Evolutionary conservation across 2,329 filamentous ascomycete species (phyloP).

Genomic region (Penicillium sp.): DNA sequence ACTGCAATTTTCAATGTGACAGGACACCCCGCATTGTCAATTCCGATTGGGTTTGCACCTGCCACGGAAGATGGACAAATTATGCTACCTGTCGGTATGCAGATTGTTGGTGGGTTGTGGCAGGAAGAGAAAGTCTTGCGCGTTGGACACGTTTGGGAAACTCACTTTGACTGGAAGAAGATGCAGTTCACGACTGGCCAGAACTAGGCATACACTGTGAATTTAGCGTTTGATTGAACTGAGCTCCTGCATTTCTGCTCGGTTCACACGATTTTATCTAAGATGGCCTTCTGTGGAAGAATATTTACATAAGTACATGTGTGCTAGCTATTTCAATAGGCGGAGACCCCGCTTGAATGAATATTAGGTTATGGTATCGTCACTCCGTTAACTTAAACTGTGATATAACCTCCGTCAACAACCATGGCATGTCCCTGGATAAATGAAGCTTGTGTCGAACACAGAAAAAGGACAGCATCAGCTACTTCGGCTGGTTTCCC

Average conservation of each 20-base stretch:
- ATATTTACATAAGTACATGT: background rate
- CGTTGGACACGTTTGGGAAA: conserved; percentile 27
- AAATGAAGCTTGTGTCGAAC: conserved; percentile 51
- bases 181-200: conserved; percentile 4
- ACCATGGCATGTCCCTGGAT: conserved; percentile 54
- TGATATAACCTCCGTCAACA: conserved; percentile 56
- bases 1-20: conserved; percentile 60
- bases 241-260: background rate
- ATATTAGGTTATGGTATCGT: background rate
- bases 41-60: conserved; percentile 51
- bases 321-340: background rate
- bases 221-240: background rate
- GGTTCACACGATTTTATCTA: background rate
- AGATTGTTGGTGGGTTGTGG: conserved; percentile 51
- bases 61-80: conserved; percentile 26
- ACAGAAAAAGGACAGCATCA: conserved; percentile 52
- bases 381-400: conserved; percentile 26
- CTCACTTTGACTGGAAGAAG: conserved; percentile 25
- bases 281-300: background rate
- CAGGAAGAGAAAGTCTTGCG: conserved; percentile 27
- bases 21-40: conserved; percentile 56
- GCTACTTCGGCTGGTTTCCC: conserved; percentile 53
- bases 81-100: conserved; percentile 54
- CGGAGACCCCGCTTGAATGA: too few relatives aligned
- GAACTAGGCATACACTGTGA: conserved; percentile 2